A percentile compares a stretch with the other conserved stretches of the same genome.
Conservation (phyloP, 108 stramenopile species). For the Chaetoceros muelleri region DNA sequence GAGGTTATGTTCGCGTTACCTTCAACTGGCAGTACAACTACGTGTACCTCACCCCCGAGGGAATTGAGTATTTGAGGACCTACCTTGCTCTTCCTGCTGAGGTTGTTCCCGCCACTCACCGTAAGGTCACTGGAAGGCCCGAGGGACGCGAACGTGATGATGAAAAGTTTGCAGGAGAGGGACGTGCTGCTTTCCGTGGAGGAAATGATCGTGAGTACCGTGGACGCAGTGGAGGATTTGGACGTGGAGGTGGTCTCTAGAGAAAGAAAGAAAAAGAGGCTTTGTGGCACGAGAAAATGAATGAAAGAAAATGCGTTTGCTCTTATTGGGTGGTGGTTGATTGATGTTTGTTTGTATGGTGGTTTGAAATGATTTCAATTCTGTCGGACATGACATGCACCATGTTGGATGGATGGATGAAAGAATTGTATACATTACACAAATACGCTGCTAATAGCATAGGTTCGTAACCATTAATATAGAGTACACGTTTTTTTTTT, state of each 20-base stretch:
- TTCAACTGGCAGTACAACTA: constrained; percentile 98
- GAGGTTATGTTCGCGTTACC: constrained; percentile 82
- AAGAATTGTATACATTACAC: too few relatives aligned
- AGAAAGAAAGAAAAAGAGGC: neutral
- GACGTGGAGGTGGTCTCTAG: constrained; percentile 81
- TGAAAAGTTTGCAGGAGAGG: constrained; percentile 54
- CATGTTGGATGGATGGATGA: too few relatives aligned
- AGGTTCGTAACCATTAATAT: too few relatives aligned
- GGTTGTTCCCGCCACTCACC: constrained; percentile 94
- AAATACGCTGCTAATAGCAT: too few relatives aligned
- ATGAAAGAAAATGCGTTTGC: too few relatives aligned
- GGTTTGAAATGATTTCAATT: too few relatives aligned
- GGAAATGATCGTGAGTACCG: constrained; percentile 62
- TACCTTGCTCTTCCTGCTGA: constrained; percentile 92
- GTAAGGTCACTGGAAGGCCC: constrained; percentile 85
- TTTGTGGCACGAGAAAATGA: neutral
- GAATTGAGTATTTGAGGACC: constrained; percentile 91
- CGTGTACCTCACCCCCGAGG: constrained; percentile 94
- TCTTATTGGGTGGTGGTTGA: too few relatives aligned
- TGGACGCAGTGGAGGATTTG: constrained; percentile 65
- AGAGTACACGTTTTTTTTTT: too few relatives aligned
- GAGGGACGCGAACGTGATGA: constrained; percentile 84
- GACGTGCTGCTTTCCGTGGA: constrained; percentile 69
- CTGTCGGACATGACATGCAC: too few relatives aligned
- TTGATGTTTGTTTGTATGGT: too few relatives aligned